Evolutionary conservation across 495 filamentous ascomycete species (phyloP).

Genomic region (Lentithecium fluviatile): DNA sequence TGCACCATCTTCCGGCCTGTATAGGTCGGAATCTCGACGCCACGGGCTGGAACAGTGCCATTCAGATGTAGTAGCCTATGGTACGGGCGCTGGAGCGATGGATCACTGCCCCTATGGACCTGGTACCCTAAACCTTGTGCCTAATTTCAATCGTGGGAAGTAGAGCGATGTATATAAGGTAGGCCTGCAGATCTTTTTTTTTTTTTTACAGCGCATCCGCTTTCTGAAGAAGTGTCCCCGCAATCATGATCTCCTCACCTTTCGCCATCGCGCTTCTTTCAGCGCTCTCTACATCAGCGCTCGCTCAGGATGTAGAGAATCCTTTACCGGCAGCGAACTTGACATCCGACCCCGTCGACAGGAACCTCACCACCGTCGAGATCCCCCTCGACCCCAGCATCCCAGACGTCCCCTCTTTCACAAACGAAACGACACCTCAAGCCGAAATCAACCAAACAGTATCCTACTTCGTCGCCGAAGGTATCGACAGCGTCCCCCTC

Average conservation of each 20-base stretch:
- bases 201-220: not conserved
- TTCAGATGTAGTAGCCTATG: not conserved
- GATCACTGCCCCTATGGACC: too few species aligned
- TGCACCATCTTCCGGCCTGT: not conserved
- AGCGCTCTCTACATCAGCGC: not conserved
- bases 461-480: constrained; percentile 7
- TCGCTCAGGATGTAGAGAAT: not conserved
- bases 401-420: not conserved
- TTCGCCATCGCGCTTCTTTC: not conserved
- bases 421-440: constrained; percentile 5
- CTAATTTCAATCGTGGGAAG: not conserved
- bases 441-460: constrained; percentile 3
- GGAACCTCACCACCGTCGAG: not conserved
- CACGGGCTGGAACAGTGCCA: not conserved
- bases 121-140: not conserved
- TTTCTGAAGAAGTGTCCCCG: not conserved
- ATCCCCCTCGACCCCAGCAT: constrained; percentile 4
- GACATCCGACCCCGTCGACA: not conserved
- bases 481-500: constrained; percentile 1
- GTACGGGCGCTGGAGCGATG: too few species aligned
- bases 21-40: not conserved
- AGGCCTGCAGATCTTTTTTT: not conserved
- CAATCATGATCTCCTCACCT: not conserved
- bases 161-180: not conserved
- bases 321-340: not conserved